phyloP scores from a whole-genome alignment of 2,329 filamentous ascomycete genomes.

The Ophiostoma fasciatum region DNA sequence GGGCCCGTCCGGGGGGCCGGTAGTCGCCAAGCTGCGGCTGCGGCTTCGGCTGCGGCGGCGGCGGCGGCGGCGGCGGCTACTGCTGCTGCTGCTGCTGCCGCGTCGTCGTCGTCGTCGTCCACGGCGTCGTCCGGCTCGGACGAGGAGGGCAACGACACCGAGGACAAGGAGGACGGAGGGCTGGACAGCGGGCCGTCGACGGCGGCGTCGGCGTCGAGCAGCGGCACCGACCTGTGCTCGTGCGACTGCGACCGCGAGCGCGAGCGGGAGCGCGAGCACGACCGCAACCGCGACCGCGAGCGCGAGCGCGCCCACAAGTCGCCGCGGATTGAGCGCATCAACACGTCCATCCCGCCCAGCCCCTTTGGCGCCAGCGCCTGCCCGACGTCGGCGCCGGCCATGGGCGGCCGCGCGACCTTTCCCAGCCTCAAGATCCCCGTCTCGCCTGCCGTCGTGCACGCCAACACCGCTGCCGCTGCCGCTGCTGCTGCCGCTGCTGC shows the following conservation, averaged over 20 bases:
- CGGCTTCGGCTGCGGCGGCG: slow-evolving; percentile 12
- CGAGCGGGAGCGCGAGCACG: slow-evolving; percentile 17
- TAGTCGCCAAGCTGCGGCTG: too few relatives aligned
- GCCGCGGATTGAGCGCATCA: slow-evolving; percentile 23
- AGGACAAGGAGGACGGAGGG: slow-evolving; percentile 12
- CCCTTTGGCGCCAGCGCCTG: slow-evolving; percentile 27
- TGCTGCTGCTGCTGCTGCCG: slow-evolving; percentile 25
- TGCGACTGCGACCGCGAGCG: slow-evolving; percentile 35
- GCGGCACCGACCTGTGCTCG: slow-evolving; percentile 40
- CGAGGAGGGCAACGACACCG: slow-evolving; percentile 13
- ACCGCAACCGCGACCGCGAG: slow-evolving; percentile 27
- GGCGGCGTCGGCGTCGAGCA: slow-evolving; percentile 28
- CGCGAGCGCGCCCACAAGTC: slow-evolving; percentile 34
- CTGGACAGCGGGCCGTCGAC: slow-evolving; percentile 36
- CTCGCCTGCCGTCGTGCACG: slow-evolving; percentile 52
- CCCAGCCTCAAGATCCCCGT: slow-evolving; percentile 62
- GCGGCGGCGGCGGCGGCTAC: slow-evolving; percentile 24
- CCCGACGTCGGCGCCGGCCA: slow-evolving; percentile 45
- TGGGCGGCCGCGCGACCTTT: slow-evolving; percentile 45
- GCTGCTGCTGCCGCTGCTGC: too few relatives aligned
- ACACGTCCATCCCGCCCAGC: slow-evolving; percentile 29
- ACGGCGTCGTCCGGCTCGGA: slow-evolving; percentile 21
- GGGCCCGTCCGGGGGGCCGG: too few relatives aligned
- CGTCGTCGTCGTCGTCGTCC: background rate
- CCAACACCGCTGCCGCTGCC: too few relatives aligned